Conservation (phyloP, 805 yeast genomes). For the Yarrowia phangngaensis region DNA sequence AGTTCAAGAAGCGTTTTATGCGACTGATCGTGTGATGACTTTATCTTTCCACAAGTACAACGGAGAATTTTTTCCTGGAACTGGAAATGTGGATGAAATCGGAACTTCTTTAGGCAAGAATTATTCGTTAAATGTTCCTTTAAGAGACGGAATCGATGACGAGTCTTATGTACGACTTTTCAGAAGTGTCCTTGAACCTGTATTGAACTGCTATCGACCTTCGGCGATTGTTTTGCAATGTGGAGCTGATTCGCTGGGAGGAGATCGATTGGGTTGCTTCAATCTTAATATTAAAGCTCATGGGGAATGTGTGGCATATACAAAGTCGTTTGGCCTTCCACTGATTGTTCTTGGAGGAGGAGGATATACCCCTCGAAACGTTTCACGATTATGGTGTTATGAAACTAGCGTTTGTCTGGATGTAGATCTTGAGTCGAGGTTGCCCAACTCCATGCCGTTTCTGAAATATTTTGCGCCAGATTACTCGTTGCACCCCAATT, state of each 20-base stretch:
- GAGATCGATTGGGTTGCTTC: constrained; percentile 94
- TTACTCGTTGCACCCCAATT: constrained; percentile 76
- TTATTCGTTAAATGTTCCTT: constrained; percentile 79
- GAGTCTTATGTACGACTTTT: constrained; percentile 56
- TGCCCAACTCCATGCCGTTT: constrained; percentile 73
- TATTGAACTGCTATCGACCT: constrained; percentile 83
- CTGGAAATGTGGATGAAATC: constrained; percentile 78
- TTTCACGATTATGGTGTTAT: constrained; percentile 90
- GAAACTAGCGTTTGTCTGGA: constrained; percentile 87
- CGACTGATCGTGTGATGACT: constrained; percentile 89
- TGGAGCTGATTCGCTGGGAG: constrained; percentile 96
- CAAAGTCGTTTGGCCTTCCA: constrained; percentile 81
- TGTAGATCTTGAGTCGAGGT: constrained; percentile 65
- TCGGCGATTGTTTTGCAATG: constrained; percentile 95
- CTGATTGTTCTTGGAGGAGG: constrained; percentile 96
- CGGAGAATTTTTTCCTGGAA: constrained; percentile 91
- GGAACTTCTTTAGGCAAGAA: constrained; percentile 84
- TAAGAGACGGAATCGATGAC: constrained; percentile 93
- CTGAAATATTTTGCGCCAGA: constrained; percentile 87
- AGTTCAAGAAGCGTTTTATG: constrained; percentile 89
- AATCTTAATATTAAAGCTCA: constrained; percentile 91
- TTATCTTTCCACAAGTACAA: constrained; percentile 83
- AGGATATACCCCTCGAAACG: constrained; percentile 96
- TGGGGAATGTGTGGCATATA: constrained; percentile 90
- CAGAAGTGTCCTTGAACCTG: constrained; percentile 84